phyloP scores from a whole-genome alignment of 371 early-diverging fungal genomes.

The Mucor irregularis region DNA sequence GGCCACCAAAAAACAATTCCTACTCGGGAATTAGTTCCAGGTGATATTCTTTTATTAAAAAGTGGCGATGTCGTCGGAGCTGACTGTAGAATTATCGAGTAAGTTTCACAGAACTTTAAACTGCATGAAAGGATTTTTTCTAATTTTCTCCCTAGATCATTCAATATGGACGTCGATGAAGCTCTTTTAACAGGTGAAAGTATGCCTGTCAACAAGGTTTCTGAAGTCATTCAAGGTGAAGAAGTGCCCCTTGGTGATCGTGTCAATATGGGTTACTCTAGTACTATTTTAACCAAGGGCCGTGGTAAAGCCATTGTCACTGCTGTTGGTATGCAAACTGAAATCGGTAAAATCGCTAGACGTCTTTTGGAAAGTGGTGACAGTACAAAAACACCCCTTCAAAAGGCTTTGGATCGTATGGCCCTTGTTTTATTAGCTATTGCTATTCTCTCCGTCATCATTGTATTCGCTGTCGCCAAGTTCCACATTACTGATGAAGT shows the following conservation, averaged over 20 bases:
- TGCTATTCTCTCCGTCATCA: conserved; percentile 50
- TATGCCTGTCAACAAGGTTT: conserved; percentile 38
- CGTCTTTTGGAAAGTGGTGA: conserved; percentile 75
- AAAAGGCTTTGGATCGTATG: conserved; percentile 69
- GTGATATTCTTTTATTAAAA: conserved; percentile 88
- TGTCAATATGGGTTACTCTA: conserved; percentile 61
- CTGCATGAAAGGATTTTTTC: no score
- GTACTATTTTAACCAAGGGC: conserved; percentile 59
- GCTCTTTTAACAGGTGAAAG: conserved; percentile 78
- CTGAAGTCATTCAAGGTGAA: conserved; percentile 25
- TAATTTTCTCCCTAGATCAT: conserved; percentile 26
- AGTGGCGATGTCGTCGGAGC: conserved; percentile 92
- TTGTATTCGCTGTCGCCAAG: conserved; percentile 54
- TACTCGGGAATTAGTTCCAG: conserved; percentile 80
- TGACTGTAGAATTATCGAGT: conserved; percentile 85
- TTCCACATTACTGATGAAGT: conserved; percentile 70
- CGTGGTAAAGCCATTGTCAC: conserved; percentile 75
- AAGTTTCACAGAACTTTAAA: no score
- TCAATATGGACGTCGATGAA: conserved; percentile 89
- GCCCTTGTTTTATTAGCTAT: conserved; percentile 61
- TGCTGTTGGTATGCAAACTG: conserved; percentile 85
- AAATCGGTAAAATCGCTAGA: conserved; percentile 90
- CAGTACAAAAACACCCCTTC: conserved; percentile 68
- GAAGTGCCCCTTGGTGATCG: conserved; percentile 57
- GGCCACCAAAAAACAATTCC: conserved; percentile 71